Percentiles rank a stretch among this genome's conserved stretches.
phyloP scores from a whole-genome alignment of 2,329 filamentous ascomycete genomes.

The Cordyceps cateniannulata region DNA sequence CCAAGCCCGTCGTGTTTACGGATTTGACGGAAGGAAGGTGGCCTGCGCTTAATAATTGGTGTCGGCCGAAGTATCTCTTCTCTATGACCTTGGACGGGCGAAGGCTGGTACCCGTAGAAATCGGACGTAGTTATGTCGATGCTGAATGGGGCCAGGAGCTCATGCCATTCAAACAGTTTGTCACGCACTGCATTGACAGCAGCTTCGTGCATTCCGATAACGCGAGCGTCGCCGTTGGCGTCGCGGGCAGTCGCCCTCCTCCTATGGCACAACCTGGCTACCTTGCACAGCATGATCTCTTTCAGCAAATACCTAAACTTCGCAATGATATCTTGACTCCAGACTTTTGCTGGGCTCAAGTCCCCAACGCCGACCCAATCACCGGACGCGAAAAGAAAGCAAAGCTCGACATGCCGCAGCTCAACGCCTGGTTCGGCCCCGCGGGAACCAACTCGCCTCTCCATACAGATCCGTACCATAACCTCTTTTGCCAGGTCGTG shows the following conservation, averaged over 20 bases:
- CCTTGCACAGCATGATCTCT: conserved; percentile 85
- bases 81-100: conserved; percentile 67
- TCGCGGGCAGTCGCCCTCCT: neutral
- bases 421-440: conserved; percentile 94
- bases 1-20: conserved; percentile 63
- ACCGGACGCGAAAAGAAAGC: conserved; percentile 28
- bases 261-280: conserved; percentile 50
- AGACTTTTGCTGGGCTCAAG: conserved; percentile 74
- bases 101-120: conserved; percentile 77
- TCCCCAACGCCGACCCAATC: conserved; percentile 46
- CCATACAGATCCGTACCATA: conserved; percentile 92
- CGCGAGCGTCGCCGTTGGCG: neutral
- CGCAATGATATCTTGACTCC: conserved; percentile 71
- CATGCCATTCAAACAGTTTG: conserved; percentile 66
- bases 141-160: conserved; percentile 78
- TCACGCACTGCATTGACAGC: conserved; percentile 51
- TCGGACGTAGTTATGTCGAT: conserved; percentile 84
- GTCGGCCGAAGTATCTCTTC: conserved; percentile 65
- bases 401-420: conserved; percentile 50
- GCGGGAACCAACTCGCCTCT: conserved; percentile 82
- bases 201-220: neutral
- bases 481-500: conserved; percentile 82
- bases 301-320: conserved; percentile 72
- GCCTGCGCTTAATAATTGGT: conserved; percentile 78
- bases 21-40: conserved; percentile 56